Base-by-base conservation (phyloP, 106 monocot species). In the Chionographis japonica region DNA sequence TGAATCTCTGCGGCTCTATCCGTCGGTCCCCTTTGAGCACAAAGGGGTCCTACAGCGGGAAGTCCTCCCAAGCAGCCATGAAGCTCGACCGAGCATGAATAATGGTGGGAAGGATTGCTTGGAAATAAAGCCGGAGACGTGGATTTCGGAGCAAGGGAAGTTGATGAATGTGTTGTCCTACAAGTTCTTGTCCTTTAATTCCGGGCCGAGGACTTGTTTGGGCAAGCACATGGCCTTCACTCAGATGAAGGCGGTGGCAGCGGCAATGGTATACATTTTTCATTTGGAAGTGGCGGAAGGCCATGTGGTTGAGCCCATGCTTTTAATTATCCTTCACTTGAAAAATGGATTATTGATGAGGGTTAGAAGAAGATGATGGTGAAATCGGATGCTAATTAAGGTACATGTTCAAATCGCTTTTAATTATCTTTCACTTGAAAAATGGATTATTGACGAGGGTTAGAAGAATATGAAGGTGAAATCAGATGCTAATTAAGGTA, bases 151-250 rank as follows among this genome's bases (percentile, higher is more conserved):
- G 38, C 8, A 60, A 0, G 88, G 82, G 49, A 77, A 5, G 68
- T 2, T 93, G 40, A 59, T 63, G 63, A 60, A 84, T 55, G 89
- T 86, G 77, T 86, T 86, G 2, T 74, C 84, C 4, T 82, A 84
- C 56, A 89, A 89, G 79, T 93, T 93, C 62, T 9, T 86, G 49
- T 58, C 89, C 4, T 93, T 93, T 66, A 89, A 82, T 54, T 72
- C 80, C 6, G 93, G 93, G 9, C 89, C 89, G 18, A 78, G 93
- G 75, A 89, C 77, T 50, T 93, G 93, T 60, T 46, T 89, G 54
- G 89, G 89, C 37, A 93, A 89, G 62, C 78, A 79, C 37, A 66
- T 81, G 1, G 78, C 90, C 15, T 77, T 86, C 55, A n/a, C n/a
- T n/a, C n/a, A n/a, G n/a, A n/a, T n/a, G n/a, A n/a, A n/a, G n/a